phyloP scores from a whole-genome alignment of 148 eudicot species.

The Persicaria maculosa region DNA sequence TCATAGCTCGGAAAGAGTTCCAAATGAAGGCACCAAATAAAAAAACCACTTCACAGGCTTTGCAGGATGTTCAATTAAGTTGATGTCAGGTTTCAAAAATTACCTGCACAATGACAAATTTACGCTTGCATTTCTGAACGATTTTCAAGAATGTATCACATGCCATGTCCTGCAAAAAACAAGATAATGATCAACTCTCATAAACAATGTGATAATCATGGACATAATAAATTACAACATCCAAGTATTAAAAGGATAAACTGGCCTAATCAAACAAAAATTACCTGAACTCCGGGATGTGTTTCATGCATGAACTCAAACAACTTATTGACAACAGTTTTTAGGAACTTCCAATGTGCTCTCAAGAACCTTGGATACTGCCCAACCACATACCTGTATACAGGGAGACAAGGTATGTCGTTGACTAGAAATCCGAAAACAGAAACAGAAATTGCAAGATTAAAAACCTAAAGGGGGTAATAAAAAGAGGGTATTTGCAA shows the following conservation, averaged over 20 bases:
- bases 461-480: neutral
- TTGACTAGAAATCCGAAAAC: neutral
- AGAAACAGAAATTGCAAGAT: neutral
- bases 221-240: neutral
- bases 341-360: constrained; percentile 98
- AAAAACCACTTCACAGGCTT: neutral
- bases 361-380: constrained; percentile 97
- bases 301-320: constrained; percentile 99
- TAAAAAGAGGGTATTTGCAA: neutral
- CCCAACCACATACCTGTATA: constrained; percentile 96
- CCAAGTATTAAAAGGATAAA: neutral
- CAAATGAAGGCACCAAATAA: neutral
- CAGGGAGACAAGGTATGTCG: neutral
- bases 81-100: neutral
- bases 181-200: neutral
- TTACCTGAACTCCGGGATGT: constrained; percentile 99
- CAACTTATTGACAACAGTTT: constrained; percentile 95
- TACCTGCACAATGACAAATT: constrained; percentile 92
- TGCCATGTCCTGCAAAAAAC: constrained; percentile 83
- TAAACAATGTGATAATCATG: neutral
- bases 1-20: neutral
- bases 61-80: neutral
- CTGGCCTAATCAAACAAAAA: neutral
- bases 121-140: constrained; percentile 97
- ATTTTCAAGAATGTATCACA: constrained; percentile 97